phyloP scores from a whole-genome alignment of 2,329 filamentous ascomycete genomes.

The Penicillium brasilianum region DNA sequence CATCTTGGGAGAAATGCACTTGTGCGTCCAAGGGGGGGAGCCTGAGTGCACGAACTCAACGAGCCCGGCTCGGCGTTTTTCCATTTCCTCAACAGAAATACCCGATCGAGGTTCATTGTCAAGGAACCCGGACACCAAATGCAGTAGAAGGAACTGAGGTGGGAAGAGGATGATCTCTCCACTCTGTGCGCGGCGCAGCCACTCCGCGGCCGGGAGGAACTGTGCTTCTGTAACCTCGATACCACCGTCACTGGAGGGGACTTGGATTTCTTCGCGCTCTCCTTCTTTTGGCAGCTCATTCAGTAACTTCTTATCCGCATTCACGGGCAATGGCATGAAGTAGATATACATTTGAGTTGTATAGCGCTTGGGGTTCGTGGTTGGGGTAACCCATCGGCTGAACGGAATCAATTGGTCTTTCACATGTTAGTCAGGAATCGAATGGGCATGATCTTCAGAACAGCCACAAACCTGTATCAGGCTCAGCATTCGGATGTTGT shows the following conservation, averaged over 20 bases:
- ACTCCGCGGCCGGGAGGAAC: slow-evolving; percentile 73
- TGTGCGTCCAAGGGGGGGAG: slow-evolving; percentile 53
- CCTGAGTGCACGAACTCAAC: slow-evolving; percentile 55
- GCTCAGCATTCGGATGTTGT: slow-evolving; percentile 42
- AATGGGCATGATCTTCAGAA: background rate
- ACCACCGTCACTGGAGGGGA: slow-evolving; percentile 73
- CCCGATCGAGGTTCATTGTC: slow-evolving; percentile 40
- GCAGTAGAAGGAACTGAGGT: slow-evolving; percentile 73
- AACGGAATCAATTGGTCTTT: slow-evolving; percentile 75
- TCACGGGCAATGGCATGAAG: slow-evolving; percentile 69
- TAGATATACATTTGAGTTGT: slow-evolving; percentile 98
- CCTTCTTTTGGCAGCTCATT: slow-evolving; percentile 45
- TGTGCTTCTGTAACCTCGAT: slow-evolving; percentile 74
- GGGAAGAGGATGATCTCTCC: slow-evolving; percentile 85
- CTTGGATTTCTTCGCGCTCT: slow-evolving; percentile 64
- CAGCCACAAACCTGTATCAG: slow-evolving; percentile 61
- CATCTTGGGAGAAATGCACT: slow-evolving; percentile 53
- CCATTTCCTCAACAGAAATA: slow-evolving; percentile 35
- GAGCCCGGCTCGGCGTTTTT: slow-evolving; percentile 51
- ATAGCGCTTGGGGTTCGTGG: slow-evolving; percentile 73
- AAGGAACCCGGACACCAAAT: slow-evolving; percentile 57
- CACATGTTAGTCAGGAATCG: slow-evolving; percentile 7
- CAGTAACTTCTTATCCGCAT: slow-evolving; percentile 38
- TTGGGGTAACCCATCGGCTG: slow-evolving; percentile 88
- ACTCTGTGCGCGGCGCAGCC: slow-evolving; percentile 67